Evolutionary conservation across 768 basidiomycete species (phyloP).

Genomic region (Tephrocybe sp.): DNA sequence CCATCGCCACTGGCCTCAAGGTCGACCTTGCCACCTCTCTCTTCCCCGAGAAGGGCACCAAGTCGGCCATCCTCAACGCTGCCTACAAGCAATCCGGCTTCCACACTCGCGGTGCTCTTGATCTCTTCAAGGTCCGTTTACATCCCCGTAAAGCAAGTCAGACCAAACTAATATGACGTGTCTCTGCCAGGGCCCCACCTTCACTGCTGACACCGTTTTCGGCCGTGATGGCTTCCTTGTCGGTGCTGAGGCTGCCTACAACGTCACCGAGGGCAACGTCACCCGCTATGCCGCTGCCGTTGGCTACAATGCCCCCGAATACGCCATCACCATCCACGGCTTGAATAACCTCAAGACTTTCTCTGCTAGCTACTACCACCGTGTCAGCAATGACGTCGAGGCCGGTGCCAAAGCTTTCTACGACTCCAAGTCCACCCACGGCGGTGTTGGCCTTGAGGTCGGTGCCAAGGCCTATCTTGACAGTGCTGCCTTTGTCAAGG

Average conservation of each 20-base stretch:
- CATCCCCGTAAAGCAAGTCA: background rate
- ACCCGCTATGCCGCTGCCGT: slow-evolving; percentile 89
- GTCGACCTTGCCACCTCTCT: slow-evolving; percentile 84
- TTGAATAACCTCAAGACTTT: slow-evolving; percentile 93
- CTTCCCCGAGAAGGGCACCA: slow-evolving; percentile 81
- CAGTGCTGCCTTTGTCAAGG: slow-evolving; percentile 89
- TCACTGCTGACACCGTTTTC: slow-evolving; percentile 93
- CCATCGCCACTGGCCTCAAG: slow-evolving; percentile 97
- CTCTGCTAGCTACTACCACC: slow-evolving; percentile 97
- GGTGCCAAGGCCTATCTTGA: slow-evolving; percentile 93
- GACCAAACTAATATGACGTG: slow-evolving; percentile 2
- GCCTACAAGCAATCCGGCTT: slow-evolving; percentile 95
- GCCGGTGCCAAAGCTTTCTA: slow-evolving; percentile 96
- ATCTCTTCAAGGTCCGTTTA: slow-evolving; percentile 83
- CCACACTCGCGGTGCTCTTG: slow-evolving; percentile 87
- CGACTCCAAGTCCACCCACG: slow-evolving; percentile 86
- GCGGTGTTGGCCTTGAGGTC: slow-evolving; percentile 88
- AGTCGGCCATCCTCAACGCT: slow-evolving; percentile 79
- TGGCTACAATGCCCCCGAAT: slow-evolving; percentile 96
- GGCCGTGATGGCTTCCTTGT: slow-evolving; percentile 97
- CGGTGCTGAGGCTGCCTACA: slow-evolving; percentile 95
- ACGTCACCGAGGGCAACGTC: slow-evolving; percentile 90
- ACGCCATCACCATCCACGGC: slow-evolving; percentile 91
- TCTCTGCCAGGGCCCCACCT: slow-evolving; percentile 80
- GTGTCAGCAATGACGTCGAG: slow-evolving; percentile 86